Conservation (phyloP, 495 filamentous ascomycete genomes). For the Margaritispora aquatica region DNA sequence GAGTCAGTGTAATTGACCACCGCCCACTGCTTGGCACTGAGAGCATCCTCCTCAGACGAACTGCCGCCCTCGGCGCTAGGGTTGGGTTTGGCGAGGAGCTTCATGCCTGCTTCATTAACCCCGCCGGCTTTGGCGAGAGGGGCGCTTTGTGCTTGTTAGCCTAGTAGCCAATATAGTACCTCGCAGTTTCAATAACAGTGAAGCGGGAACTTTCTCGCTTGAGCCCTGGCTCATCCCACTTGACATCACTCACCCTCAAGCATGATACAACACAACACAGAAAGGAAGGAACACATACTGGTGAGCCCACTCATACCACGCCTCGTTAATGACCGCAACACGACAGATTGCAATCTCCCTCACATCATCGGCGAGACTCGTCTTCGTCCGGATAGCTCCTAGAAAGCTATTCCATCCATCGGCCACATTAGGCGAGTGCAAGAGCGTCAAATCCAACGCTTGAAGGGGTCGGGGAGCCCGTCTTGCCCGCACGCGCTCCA, state of each 20-base stretch:
- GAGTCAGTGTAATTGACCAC: conserved; percentile 68
- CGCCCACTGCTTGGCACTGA: conserved; percentile 55
- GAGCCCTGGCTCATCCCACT: too few relatives aligned
- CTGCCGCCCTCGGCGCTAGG: not conserved
- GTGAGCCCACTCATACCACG: conserved; percentile 74
- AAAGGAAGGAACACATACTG: conserved; percentile 33
- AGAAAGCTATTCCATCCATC: conserved; percentile 81
- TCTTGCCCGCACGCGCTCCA: conserved; percentile 55
- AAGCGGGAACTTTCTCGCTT: too few relatives aligned
- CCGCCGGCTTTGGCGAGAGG: conserved; percentile 44
- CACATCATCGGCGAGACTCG: conserved; percentile 49
- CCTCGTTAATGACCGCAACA: conserved; percentile 65
- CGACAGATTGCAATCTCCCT: conserved; percentile 70
- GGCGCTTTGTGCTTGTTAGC: conserved; percentile 22
- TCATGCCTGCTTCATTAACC: conserved; percentile 22
- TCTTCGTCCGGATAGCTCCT: conserved; percentile 63
- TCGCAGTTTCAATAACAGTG: too few relatives aligned
- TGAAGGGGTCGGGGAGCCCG: conserved; percentile 59
- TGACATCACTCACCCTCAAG: too few relatives aligned
- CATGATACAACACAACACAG: not conserved
- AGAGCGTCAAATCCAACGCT: conserved; percentile 63
- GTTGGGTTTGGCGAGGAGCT: conserved; percentile 10
- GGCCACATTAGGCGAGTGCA: conserved; percentile 66
- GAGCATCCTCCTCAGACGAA: not conserved
- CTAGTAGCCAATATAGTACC: too few relatives aligned